Evolutionary conservation across 352 stramenopile species (phyloP).

Genomic region (Globisporangium polare): DNA sequence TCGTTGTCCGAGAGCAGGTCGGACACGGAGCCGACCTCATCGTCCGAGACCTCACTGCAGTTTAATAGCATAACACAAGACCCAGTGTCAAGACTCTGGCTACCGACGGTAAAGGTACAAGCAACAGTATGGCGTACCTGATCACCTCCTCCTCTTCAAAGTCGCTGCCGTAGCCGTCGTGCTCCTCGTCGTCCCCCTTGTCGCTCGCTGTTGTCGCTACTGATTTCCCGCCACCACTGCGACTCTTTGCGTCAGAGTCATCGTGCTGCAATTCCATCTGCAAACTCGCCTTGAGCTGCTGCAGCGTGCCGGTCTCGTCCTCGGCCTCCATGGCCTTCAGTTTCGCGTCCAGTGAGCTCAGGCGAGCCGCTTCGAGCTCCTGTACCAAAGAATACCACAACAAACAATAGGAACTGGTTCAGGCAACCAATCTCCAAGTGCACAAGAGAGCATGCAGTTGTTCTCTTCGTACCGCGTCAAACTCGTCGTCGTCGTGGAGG

Average conservation of each 20-base stretch:
- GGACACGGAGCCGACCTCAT: conserved; percentile 32
- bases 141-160: conserved; percentile 81
- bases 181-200: conserved; percentile 31
- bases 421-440: neutral
- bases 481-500: conserved; percentile 41
- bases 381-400: conserved; percentile 5
- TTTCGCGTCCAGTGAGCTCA: conserved; percentile 67
- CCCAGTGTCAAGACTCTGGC: too few species aligned
- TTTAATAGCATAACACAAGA: neutral
- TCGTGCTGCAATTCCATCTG: conserved; percentile 53
- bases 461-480: conserved; percentile 39
- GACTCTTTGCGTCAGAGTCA: conserved; percentile 24
- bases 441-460: too few species aligned
- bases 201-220: neutral
- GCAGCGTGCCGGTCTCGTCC: conserved; percentile 71
- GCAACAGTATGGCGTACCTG: conserved; percentile 33
- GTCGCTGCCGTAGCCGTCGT: conserved; percentile 73
- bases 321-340: conserved; percentile 84
- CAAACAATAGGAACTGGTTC: neutral
- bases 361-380: conserved; percentile 48
- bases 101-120: too few species aligned
- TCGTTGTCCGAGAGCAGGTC: conserved; percentile 46
- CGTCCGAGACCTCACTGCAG: conserved; percentile 15
- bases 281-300: conserved; percentile 72
- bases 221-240: conserved; percentile 8